phyloP scores from a whole-genome alignment of 768 basidiomycete species.

The Mrakia gelida region DNA sequence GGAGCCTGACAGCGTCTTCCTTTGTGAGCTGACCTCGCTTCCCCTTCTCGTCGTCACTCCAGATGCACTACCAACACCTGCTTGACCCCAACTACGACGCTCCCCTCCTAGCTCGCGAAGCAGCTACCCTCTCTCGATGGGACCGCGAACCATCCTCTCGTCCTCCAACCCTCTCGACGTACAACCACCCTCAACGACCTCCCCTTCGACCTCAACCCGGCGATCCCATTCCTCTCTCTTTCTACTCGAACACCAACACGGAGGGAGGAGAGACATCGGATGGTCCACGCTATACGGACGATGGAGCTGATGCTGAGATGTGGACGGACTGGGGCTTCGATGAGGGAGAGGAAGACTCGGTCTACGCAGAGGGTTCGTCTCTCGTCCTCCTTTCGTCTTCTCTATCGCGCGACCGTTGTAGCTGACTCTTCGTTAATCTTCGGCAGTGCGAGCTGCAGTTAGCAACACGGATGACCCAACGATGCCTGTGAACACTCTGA shows the following conservation, averaged over 20 bases:
- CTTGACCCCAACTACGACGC: slow-evolving; percentile 32
- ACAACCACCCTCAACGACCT: neutral
- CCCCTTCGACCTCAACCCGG: slow-evolving; percentile 8
- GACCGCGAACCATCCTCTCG: neutral
- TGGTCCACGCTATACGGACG: neutral
- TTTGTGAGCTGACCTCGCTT: too few species aligned
- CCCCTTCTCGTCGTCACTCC: neutral
- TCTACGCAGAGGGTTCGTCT: slow-evolving; percentile 21
- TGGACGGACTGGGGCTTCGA: slow-evolving; percentile 29
- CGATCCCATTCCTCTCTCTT: neutral
- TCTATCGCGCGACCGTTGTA: too few species aligned
- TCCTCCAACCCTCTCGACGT: neutral
- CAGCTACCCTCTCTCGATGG: slow-evolving; percentile 19
- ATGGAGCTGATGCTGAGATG: slow-evolving; percentile 4
- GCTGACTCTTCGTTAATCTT: too few species aligned
- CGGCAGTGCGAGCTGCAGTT: slow-evolving; percentile 26
- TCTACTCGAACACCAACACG: slow-evolving; percentile 12
- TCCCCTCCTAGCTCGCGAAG: slow-evolving; percentile 16
- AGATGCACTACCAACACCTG: slow-evolving; percentile 27
- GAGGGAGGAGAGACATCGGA: neutral
- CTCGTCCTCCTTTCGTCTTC: too few species aligned
- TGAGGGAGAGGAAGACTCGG: slow-evolving; percentile 30
- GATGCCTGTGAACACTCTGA: slow-evolving; percentile 29
- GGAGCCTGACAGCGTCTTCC: too few species aligned
- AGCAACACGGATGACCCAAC: slow-evolving; percentile 30